These are phyloP conservation scores for Cyberlindnera maclurae DNA, from an alignment of 805 yeast species.

Conservation along the genomic window DNA sequence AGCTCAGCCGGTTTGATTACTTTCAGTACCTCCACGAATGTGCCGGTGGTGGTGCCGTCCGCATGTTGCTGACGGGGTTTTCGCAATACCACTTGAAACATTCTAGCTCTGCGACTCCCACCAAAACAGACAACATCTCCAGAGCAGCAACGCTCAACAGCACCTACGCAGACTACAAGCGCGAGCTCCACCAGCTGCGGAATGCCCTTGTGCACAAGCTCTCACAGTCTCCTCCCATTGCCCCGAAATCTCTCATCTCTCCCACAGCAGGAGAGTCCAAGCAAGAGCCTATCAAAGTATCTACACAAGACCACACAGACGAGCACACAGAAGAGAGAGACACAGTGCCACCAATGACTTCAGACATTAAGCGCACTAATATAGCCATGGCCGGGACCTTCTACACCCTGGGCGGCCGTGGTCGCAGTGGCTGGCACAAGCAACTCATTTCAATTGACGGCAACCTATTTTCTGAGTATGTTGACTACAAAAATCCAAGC, in stretches of 20 bases:
- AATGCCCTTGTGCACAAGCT: conserved; percentile 1
- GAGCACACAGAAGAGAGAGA: neutral
- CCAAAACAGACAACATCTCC: conserved; percentile 4
- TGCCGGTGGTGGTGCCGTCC: conserved; percentile 18
- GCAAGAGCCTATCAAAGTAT: neutral
- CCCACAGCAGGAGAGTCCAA: no score
- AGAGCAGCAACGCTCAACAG: conserved; percentile 10
- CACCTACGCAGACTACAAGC: conserved; percentile 9
- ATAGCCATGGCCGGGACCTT: conserved; percentile 6
- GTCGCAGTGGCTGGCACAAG: conserved; percentile 62
- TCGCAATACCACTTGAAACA: conserved; percentile 7
- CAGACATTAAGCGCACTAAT: neutral
- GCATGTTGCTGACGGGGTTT: conserved; percentile 11
- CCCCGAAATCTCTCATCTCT: neutral
- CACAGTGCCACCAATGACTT: neutral
- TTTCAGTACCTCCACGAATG: conserved; percentile 31
- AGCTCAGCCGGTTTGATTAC: conserved; percentile 39
- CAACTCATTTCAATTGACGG: conserved; percentile 74
- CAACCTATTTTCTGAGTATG: conserved; percentile 63
- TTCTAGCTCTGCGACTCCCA: neutral
- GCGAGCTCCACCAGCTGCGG: conserved; percentile 6
- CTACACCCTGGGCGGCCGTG: conserved; percentile 12
- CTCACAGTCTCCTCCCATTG: neutral
- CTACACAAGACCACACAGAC: neutral
- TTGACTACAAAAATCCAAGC: conserved; percentile 73